These are phyloP conservation scores for Solanum gandarillasii DNA, from an alignment of 257 asterid genomes.

Conservation along the genomic window DNA sequence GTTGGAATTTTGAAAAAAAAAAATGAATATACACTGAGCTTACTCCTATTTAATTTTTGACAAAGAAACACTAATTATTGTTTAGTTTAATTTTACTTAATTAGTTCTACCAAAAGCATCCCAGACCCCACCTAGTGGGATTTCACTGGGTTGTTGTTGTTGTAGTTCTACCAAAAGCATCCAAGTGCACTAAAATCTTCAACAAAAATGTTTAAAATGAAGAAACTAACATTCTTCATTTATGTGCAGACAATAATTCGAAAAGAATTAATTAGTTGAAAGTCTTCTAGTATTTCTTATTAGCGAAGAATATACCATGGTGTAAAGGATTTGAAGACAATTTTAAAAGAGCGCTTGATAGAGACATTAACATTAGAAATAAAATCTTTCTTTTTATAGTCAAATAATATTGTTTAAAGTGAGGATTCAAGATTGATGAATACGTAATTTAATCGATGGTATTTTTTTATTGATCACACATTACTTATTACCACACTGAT, in stretches of 20 bases:
- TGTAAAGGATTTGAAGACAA: background rate
- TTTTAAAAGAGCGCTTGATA: background rate
- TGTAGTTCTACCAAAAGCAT: background rate
- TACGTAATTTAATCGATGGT: no score
- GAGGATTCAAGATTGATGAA: background rate
- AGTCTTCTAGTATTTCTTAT: background rate
- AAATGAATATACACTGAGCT: background rate
- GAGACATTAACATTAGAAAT: background rate
- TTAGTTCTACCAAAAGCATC: background rate
- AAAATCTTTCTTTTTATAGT: no score
- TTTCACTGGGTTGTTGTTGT: no score
- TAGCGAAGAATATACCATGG: background rate
- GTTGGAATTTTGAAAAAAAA: no score
- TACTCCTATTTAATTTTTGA: background rate
- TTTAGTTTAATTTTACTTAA: background rate
- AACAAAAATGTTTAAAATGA: background rate
- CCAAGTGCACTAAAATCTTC: background rate
- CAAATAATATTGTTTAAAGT: no score
- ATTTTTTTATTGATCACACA: no score
- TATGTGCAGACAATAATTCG: background rate
- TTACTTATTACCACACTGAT: background rate
- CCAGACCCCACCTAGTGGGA: no score
- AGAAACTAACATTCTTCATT: background rate
- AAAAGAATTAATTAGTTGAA: background rate
- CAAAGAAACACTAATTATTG: background rate